Base-by-base conservation (phyloP, 1,284 basidiomycete genomes). In the Chalciporus sp. region DNA sequence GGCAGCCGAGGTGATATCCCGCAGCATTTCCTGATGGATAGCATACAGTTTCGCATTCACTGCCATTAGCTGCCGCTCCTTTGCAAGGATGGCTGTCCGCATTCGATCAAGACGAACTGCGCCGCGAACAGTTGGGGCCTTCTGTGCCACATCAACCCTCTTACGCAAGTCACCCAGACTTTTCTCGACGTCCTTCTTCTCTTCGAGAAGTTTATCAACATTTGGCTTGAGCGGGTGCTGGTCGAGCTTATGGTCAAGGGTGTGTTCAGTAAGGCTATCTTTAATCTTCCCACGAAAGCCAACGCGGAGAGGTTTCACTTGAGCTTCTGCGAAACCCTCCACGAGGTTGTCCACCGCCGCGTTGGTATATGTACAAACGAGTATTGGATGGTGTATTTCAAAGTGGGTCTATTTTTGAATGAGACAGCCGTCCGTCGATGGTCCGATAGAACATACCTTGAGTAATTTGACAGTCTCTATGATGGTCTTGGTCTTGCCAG, bases 281-380 rank as follows among this genome's bases (percentile, higher is more conserved):
- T 83, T 81, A 28, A 90, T 82, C 46, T 81, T 81, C n/a, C 81
- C 82, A 2, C 77, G 76, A 35, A 79, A 83, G 3, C 92, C 92
- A 11, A 92, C 79, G 1, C 95, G 88, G 5, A 96, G 73, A 0
- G 93, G 88, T 51, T 85, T 85, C 47, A 96, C 71, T 0, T 87
- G 86, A 1, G 80, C 73, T 35, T 71, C 63, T 55, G 79, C 79
- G 23, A 92, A 77, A 0, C 90, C 88, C 63, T 90, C 86, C 31
- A 95, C 84, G 8, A 98, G 81, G 61, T 97, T 94, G 69, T 98
- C 94, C n/a, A 96, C 92, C 0, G 95, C 94, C 23, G 88, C 91
- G 61, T 98, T 96, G 37, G 95, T 98, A 67, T 93, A 95, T 0
- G 95, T 95, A 67, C 90, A 92, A 3, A 97, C 86, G 14, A 97